phyloP scores from a whole-genome alignment of 306 rosid species.

The Datisca glomerata region DNA sequence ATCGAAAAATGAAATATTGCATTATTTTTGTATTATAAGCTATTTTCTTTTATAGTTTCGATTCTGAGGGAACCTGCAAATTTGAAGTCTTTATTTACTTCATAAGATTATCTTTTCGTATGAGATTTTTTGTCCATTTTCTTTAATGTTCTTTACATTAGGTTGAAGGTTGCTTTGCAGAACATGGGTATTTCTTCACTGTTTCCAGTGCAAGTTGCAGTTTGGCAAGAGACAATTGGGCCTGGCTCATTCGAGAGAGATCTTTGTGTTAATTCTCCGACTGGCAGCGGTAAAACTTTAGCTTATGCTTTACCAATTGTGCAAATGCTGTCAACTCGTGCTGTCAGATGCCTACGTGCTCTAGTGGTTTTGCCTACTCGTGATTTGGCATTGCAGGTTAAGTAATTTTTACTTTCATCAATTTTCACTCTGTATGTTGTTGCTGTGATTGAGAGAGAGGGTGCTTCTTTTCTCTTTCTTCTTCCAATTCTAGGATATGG shows the following conservation, averaged over 20 bases:
- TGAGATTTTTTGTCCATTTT: too few species aligned
- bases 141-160: slow-evolving; percentile 12
- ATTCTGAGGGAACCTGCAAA: too few species aligned
- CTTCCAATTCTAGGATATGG: too few species aligned
- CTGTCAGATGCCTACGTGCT: slow-evolving; percentile 55
- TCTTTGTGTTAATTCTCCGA: slow-evolving; percentile 78
- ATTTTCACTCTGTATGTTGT: too few species aligned
- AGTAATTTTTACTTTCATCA: too few species aligned
- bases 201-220: slow-evolving; percentile 78
- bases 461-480: too few species aligned
- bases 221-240: slow-evolving; percentile 83
- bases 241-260: slow-evolving; percentile 83
- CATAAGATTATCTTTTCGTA: too few species aligned
- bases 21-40: too few species aligned
- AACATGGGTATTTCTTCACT: slow-evolving; percentile 40
- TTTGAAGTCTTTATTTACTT: too few species aligned
- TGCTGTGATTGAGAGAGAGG: too few species aligned
- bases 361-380: slow-evolving; percentile 82
- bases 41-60: too few species aligned
- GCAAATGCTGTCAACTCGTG: slow-evolving; percentile 45
- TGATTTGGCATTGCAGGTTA: slow-evolving; percentile 84
- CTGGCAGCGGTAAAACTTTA: slow-evolving; percentile 89
- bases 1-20: too few species aligned
- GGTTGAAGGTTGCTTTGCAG: slow-evolving; percentile 54
- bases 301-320: slow-evolving; percentile 91